These are phyloP conservation scores for Senna tora DNA, from an alignment of 306 rosid genomes.

Conservation along the genomic window DNA sequence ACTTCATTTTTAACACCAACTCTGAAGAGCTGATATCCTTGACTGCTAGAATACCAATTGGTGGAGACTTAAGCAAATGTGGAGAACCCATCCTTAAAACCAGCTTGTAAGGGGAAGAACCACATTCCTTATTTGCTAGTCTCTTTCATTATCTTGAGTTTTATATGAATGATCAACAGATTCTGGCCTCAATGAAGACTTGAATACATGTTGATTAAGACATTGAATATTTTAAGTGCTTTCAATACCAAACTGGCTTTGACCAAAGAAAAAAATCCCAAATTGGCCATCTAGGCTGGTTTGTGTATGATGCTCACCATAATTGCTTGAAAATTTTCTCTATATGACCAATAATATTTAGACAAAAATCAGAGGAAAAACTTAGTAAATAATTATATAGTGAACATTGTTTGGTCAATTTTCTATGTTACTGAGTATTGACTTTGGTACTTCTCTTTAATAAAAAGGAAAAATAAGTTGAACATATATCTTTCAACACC, in stretches of 20 bases:
- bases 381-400: not conserved
- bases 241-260: not conserved
- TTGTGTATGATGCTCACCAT: not conserved
- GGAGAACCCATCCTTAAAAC: no score
- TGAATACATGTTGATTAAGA: not conserved
- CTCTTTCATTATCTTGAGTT: conserved; percentile 25
- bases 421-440: not conserved
- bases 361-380: not conserved
- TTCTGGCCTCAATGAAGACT: not conserved
- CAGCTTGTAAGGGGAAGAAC: no score
- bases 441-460: not conserved
- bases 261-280: no score
- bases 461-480: not conserved
- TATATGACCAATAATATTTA: not conserved
- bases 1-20: no score
- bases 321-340: not conserved
- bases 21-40: no score
- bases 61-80: no score
- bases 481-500: not conserved
- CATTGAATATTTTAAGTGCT: not conserved
- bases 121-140: not conserved
- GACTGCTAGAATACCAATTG: no score
- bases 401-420: not conserved
- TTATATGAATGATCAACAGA: not conserved
- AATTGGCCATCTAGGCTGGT: not conserved